Percentiles rank a stretch among this genome's conserved stretches.
Conservation (phyloP, 2,329 filamentous ascomycete genomes). For the Chrysosporium queenslandicum region DNA sequence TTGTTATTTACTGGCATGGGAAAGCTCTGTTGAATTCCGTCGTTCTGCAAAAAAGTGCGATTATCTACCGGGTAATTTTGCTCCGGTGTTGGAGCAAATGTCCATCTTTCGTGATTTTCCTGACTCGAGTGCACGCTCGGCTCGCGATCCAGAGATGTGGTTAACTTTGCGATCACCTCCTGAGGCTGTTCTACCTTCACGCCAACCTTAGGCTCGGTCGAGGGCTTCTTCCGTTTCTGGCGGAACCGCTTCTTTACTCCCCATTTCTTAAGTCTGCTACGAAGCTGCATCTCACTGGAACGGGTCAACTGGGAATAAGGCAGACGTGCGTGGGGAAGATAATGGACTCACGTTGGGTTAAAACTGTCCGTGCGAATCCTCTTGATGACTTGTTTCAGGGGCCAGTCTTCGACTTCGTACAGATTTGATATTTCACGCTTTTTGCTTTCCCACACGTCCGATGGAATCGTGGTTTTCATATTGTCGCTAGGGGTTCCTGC, state of each 20-base stretch:
- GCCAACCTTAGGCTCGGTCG: not conserved
- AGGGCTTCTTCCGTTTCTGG: constrained; percentile 32
- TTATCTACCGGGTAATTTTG: not conserved
- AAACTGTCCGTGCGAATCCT: constrained; percentile 35
- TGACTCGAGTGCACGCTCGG: not conserved
- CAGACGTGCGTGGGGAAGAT: not conserved
- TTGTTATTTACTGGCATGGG: not conserved
- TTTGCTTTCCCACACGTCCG: constrained; percentile 38
- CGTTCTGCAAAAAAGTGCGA: not conserved
- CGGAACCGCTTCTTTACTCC: constrained; percentile 38
- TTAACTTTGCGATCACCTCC: not conserved
- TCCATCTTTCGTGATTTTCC: not conserved
- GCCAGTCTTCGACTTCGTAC: constrained; percentile 39
- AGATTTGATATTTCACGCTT: constrained; percentile 33
- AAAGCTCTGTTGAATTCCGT: not conserved
- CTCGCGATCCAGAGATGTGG: not conserved
- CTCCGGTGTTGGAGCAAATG: not conserved
- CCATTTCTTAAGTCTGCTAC: constrained; percentile 39
- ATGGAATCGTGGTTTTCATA: constrained; percentile 37
- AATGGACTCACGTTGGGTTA: constrained; percentile 32
- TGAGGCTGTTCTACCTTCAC: not conserved
- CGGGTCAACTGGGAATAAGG: not conserved
- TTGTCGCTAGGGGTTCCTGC: not conserved
- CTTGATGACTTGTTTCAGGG: constrained; percentile 38
- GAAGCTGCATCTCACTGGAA: constrained; percentile 36